Percentiles rank a stretch among this genome's conserved stretches.
phyloP scores from a whole-genome alignment of 2,329 filamentous ascomycete species.

The Colletotrichum spinosum region DNA sequence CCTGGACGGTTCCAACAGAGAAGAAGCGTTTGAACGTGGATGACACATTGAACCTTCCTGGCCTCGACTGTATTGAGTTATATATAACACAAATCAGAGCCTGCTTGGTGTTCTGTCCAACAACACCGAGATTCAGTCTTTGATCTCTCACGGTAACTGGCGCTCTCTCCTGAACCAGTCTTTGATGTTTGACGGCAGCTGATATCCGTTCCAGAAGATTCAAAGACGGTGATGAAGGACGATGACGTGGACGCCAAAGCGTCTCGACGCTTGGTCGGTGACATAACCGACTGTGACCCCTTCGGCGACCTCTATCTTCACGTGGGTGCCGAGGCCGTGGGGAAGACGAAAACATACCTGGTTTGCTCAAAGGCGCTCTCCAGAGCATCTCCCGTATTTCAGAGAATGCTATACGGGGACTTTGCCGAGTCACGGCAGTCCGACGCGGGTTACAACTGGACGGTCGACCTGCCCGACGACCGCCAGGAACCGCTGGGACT shows the following conservation, averaged over 20 bases:
- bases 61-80: too few species aligned
- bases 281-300: neutral
- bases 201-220: too few species aligned
- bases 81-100: too few species aligned
- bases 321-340: constrained; percentile 3
- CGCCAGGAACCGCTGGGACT: constrained; percentile 42
- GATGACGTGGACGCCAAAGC: neutral
- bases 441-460: constrained; percentile 38
- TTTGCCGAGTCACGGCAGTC: constrained; percentile 40
- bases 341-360: constrained; percentile 25
- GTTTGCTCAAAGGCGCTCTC: constrained; percentile 44
- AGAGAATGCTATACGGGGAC: constrained; percentile 43
- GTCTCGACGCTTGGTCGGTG: neutral
- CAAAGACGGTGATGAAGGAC: too few species aligned
- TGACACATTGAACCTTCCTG: too few species aligned
- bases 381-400: constrained; percentile 44
- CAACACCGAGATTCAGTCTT: too few species aligned
- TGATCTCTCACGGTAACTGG: too few species aligned
- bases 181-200: too few species aligned
- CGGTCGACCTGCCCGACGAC: constrained; percentile 46
- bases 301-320: constrained; percentile 11
- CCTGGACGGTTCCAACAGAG: too few species aligned
- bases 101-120: too few species aligned
- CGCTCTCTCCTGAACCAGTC: too few species aligned
- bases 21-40: too few species aligned